Base-by-base conservation (phyloP, 208 protist species). In the Herpetomonas tarakana region DNA sequence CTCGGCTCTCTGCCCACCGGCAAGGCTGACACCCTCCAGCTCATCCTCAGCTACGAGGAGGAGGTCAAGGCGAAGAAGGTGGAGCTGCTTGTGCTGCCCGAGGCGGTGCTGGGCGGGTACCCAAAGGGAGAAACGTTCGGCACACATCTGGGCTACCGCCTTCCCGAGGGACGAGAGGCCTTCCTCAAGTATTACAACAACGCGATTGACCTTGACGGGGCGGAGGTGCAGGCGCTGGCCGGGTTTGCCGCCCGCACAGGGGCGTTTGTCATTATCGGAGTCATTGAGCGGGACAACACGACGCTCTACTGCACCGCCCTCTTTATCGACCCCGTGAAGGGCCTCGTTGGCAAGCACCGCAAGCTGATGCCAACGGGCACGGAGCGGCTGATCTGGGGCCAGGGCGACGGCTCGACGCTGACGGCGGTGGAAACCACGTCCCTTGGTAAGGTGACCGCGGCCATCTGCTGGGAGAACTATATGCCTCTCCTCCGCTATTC, bases 401-500 rank as follows among this genome's bases (percentile, higher is more conserved):
- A 52, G 26, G 47, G 47, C 11, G 47, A 52, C 18, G 47, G 47
- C 11, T 27, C 19, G 19, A 52, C 47, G 11, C 47, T 52, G 18
- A 11, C 7, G 47, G 47, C 26, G 18, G 11, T 52, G 19, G 7
- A 18, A 18, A 18, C 47, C 47, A n/a, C 11, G 11, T 52, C 47
- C 47, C 47, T 52, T 7, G 18, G 19, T 9, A 52, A 52, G 47
- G 21, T 52, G 11, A 22, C 47, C 11, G 47, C 47, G 11, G 47
- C 47, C 21, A 52, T 52, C 21, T 52, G 47, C 47, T 52, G 47
- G 47, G 47, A 52, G 47, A 52, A 52, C 21, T 52, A 52, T 22
- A 52, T 52, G 47, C 47, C 47, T 11, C 11, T 52, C 7, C 47
- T 52, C 11, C 11, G 47, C 18, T 27, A 27, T 18, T 27, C 11